phyloP scores from a whole-genome alignment of 2,329 filamentous ascomycete genomes.

The Trichoderma hamatum region DNA sequence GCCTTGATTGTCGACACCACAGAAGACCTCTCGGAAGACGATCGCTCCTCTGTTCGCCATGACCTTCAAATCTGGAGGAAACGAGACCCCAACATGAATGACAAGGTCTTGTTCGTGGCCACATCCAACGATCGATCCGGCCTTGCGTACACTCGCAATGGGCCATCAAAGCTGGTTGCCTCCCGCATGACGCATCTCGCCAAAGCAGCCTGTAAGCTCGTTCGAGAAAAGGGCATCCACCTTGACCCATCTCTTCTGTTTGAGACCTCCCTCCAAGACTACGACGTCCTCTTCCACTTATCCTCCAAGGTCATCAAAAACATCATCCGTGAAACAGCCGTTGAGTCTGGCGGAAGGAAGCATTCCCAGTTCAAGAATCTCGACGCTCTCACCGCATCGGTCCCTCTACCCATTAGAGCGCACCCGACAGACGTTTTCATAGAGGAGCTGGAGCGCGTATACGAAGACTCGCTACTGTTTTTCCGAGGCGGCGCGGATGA shows the following conservation, averaged over 20 bases:
- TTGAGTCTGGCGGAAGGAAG: slow-evolving; percentile 42
- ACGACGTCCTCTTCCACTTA: slow-evolving; percentile 82
- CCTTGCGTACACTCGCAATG: slow-evolving; percentile 72
- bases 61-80: slow-evolving; percentile 83
- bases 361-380: slow-evolving; percentile 80
- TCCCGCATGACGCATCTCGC: slow-evolving; percentile 81
- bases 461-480: slow-evolving; percentile 72
- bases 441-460: slow-evolving; percentile 67
- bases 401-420: slow-evolving; percentile 54
- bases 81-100: slow-evolving; percentile 86
- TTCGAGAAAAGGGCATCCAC: slow-evolving; percentile 55
- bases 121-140: slow-evolving; percentile 79
- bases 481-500: slow-evolving; percentile 70
- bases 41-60: slow-evolving; percentile 65
- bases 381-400: slow-evolving; percentile 56
- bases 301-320: slow-evolving; percentile 55
- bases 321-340: slow-evolving; percentile 44
- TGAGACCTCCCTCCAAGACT: slow-evolving; percentile 71
- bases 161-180: slow-evolving; percentile 80
- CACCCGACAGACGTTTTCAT: slow-evolving; percentile 67
- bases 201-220: slow-evolving; percentile 69
- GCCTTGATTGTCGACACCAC: slow-evolving; percentile 77
- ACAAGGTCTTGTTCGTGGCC: slow-evolving; percentile 77
- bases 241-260: slow-evolving; percentile 65
- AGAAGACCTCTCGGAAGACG: slow-evolving; percentile 62